Conservation (phyloP, 1,139 yeast genomes). For the Trichomonascaceae sp. region DNA sequence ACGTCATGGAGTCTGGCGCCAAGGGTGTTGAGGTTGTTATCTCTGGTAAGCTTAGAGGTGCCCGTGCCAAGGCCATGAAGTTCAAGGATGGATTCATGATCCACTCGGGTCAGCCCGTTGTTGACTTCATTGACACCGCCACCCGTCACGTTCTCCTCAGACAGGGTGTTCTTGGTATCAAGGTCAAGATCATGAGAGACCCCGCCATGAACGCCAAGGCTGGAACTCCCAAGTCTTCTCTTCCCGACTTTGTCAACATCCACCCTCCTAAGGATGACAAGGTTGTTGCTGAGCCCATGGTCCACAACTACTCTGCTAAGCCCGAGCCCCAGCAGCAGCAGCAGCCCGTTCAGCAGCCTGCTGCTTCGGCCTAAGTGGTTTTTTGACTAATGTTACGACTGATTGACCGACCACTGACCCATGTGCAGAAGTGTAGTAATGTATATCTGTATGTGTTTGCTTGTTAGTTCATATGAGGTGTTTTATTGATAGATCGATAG, state of each 20-base stretch:
- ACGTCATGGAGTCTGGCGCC: constrained; percentile 99
- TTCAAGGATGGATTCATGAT: constrained; percentile 99
- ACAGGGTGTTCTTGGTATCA: constrained; percentile 99
- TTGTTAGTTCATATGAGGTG: no score
- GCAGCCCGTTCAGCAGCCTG: constrained; percentile 13
- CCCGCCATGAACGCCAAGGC: constrained; percentile 72
- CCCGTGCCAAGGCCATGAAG: constrained; percentile 99
- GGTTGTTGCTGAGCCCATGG: constrained; percentile 74
- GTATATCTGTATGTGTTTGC: no score
- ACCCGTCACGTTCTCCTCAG: constrained; percentile 99
- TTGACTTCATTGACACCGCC: constrained; percentile 96
- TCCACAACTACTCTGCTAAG: constrained; percentile 28
- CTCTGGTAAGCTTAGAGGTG: constrained; percentile 99
- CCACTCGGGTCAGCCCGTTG: constrained; percentile 99
- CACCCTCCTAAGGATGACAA: constrained; percentile 97
- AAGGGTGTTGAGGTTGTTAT: constrained; percentile 99
- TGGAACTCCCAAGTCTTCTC: constrained; percentile 72
- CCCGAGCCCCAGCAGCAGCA: constrained; percentile 11
- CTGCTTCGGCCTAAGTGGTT: no score
- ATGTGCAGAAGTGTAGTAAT: no score
- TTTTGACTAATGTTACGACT: no score
- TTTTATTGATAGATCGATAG: no score
- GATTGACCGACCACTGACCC: no score
- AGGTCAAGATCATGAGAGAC: constrained; percentile 99
- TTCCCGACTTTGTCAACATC: constrained; percentile 95